A percentile compares a stretch with the other conserved stretches of the same genome.
These are phyloP conservation scores for Beauveria caledonica DNA, from an alignment of 2,329 filamentous ascomycete species.

Conservation along the genomic window DNA sequence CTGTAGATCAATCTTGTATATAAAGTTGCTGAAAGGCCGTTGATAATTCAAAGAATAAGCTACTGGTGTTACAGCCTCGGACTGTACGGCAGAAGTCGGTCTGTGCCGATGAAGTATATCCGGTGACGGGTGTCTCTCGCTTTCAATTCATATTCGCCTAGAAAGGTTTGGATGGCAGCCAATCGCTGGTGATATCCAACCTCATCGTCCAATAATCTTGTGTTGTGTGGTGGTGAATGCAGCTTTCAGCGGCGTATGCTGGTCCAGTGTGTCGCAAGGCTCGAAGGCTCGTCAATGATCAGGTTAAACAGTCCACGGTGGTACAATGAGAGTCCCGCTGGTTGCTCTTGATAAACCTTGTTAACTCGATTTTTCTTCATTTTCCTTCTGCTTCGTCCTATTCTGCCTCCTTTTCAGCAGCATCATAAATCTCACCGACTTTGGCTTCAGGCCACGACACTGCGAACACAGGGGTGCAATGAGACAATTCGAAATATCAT, in stretches of 20 bases:
- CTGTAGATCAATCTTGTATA: slow-evolving; percentile 14
- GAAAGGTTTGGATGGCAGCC: neutral
- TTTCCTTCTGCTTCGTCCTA: neutral
- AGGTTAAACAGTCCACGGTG: neutral
- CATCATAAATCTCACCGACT: neutral
- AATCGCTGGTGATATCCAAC: neutral
- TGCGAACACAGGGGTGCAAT: neutral
- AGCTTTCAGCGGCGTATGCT: neutral
- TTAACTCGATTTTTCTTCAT: neutral
- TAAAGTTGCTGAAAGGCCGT: slow-evolving; percentile 15
- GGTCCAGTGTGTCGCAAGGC: neutral
- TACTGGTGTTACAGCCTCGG: neutral
- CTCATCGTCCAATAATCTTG: neutral
- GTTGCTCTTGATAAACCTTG: neutral
- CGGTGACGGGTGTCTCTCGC: neutral
- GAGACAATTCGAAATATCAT: neutral
- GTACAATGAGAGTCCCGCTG: neutral
- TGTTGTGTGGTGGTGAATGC: too few species aligned
- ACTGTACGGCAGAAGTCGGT: neutral
- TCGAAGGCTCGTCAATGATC: neutral
- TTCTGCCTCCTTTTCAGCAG: neutral
- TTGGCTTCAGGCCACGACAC: neutral
- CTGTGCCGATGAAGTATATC: neutral
- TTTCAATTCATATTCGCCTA: neutral
- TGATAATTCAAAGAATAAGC: neutral